phyloP scores from a whole-genome alignment of 257 asterid genomes.

The Petunia secreta region DNA sequence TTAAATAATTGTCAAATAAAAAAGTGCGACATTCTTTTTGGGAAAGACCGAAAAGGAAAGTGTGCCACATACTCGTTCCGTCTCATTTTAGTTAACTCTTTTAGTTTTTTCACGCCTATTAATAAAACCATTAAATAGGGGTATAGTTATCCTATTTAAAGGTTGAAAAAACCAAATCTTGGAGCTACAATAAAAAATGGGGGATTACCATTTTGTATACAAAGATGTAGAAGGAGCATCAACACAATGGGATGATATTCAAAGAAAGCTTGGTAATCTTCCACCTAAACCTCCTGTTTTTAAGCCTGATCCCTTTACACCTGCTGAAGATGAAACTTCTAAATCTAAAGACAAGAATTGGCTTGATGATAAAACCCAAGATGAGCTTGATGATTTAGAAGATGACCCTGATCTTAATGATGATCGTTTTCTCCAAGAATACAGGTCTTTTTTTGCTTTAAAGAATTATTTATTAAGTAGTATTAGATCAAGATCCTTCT shows the following conservation, averaged over 20 bases:
- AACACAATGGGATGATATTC: constrained; percentile 97
- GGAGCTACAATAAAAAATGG: constrained; percentile 43
- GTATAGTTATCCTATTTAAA: too few species aligned
- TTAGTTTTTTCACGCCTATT: too few species aligned
- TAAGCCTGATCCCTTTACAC: constrained; percentile 74
- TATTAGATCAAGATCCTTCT: not conserved
- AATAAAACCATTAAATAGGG: too few species aligned
- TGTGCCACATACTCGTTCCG: too few species aligned
- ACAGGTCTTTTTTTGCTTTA: constrained; percentile 49
- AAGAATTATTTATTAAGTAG: too few species aligned
- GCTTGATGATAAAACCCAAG: constrained; percentile 75
- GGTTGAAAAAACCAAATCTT: too few species aligned
- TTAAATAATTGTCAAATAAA: too few species aligned
- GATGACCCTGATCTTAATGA: constrained; percentile 76
- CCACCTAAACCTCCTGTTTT: constrained; percentile 72
- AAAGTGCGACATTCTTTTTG: too few species aligned
- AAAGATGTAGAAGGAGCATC: constrained; percentile 93
- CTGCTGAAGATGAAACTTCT: constrained; percentile 66
- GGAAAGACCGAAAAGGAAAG: too few species aligned
- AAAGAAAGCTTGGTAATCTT: constrained; percentile 81
- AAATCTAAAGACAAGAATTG: constrained; percentile 73
- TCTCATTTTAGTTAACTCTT: too few species aligned
- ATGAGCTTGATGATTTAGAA: constrained; percentile 91
- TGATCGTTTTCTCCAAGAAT: constrained; percentile 83
- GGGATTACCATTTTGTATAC: constrained; percentile 89